Percentiles rank a stretch among this genome's conserved stretches.
Evolutionary conservation across 2,329 filamentous ascomycete genomes (phyloP).

Genomic region (Knufia fluminis): DNA sequence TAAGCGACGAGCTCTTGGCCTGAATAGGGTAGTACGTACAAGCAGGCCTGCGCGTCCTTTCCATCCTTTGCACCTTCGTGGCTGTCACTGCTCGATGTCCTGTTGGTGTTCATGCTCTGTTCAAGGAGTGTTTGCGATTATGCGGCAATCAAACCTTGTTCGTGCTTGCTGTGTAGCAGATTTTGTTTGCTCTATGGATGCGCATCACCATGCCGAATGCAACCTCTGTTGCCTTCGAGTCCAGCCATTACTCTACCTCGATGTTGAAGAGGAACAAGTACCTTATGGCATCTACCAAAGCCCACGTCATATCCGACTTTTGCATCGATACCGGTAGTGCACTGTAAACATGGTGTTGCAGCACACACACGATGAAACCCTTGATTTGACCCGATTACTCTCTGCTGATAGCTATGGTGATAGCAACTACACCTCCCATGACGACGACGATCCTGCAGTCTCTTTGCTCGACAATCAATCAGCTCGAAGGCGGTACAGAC

Average conservation of each 20-base stretch:
- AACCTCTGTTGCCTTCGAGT: not conserved
- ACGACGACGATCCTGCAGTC: constrained; percentile 3
- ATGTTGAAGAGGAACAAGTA: not conserved
- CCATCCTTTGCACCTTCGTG: too few relatives aligned
- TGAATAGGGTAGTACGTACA: too few relatives aligned
- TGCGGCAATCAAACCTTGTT: too few relatives aligned
- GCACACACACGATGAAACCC: not conserved
- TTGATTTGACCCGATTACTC: not conserved
- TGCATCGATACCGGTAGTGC: not conserved
- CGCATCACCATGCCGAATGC: not conserved
- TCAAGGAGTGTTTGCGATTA: too few relatives aligned
- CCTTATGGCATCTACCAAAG: not conserved
- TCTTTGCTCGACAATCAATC: not conserved
- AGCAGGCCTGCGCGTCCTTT: too few relatives aligned
- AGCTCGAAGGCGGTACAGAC: not conserved
- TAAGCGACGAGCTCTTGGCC: too few relatives aligned
- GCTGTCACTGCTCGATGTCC: too few relatives aligned
- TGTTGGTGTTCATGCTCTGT: too few relatives aligned
- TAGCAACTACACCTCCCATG: not conserved
- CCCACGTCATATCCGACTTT: not conserved
- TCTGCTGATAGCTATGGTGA: not conserved
- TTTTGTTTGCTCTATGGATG: not conserved
- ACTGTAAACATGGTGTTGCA: not conserved
- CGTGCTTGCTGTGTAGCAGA: not conserved
- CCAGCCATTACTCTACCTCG: not conserved